Evolutionary conservation across 2,329 filamentous ascomycete genomes (phyloP).

Genomic region (Hirsutella rhossiliensis): DNA sequence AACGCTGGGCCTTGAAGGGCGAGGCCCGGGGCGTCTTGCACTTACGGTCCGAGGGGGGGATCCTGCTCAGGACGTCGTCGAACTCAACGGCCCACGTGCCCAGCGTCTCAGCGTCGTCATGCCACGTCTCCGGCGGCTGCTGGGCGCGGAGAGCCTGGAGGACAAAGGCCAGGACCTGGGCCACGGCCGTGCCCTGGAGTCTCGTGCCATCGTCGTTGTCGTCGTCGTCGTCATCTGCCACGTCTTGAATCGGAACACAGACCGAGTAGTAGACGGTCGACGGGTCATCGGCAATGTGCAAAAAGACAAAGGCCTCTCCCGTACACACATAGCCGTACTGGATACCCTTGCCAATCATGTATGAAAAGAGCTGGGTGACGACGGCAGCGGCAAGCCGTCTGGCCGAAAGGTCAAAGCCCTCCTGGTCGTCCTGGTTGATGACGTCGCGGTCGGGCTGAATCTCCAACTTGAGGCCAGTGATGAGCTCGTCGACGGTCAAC

Average conservation of each 20-base stretch:
- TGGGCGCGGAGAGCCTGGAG: slow-evolving; percentile 17
- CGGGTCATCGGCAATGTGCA: slow-evolving; percentile 20
- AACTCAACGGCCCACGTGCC: too few species aligned
- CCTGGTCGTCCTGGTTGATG: slow-evolving; percentile 19
- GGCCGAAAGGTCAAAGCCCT: slow-evolving; percentile 16
- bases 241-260: slow-evolving; percentile 20
- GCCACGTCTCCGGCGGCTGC: slow-evolving; percentile 17
- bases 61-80: too few species aligned
- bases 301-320: slow-evolving; percentile 20
- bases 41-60: too few species aligned
- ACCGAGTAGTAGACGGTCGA: slow-evolving; percentile 18
- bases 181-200: slow-evolving; percentile 25
- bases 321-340: slow-evolving; percentile 26
- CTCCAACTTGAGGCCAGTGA: slow-evolving; percentile 18
- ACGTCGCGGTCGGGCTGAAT: slow-evolving; percentile 19
- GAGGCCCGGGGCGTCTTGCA: too few species aligned
- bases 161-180: slow-evolving; percentile 25
- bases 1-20: too few species aligned
- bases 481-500: slow-evolving; percentile 16
- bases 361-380: slow-evolving; percentile 24
- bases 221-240: slow-evolving; percentile 19
- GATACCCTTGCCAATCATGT: too few species aligned
- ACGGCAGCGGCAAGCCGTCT: slow-evolving; percentile 20
- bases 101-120: slow-evolving; percentile 11
- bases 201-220: too few species aligned